Evolutionary conservation across 148 eudicot genomes (phyloP).

Genomic region (Hydrangea macrophylla): DNA sequence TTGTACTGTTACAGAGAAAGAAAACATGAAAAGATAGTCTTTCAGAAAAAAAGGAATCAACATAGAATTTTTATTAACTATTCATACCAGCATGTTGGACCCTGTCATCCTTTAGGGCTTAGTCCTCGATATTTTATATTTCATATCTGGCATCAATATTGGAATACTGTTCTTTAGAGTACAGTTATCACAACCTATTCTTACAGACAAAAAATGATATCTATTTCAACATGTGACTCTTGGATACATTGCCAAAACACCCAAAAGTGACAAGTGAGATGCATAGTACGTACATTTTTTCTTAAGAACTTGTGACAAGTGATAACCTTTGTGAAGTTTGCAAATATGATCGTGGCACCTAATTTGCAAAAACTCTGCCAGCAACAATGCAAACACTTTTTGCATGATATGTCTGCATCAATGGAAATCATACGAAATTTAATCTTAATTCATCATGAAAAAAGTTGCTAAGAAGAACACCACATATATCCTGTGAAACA

Average conservation of each 20-base stretch:
- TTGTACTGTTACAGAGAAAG: conserved; percentile 57
- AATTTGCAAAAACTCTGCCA: conserved; percentile 92
- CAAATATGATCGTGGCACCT: conserved; percentile 85
- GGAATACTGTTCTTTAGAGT: too few relatives aligned
- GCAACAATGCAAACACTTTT: conserved; percentile 85
- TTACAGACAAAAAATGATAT: too few relatives aligned
- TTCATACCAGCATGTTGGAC: background rate
- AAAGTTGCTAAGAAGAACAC: background rate
- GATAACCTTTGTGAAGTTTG: conserved; percentile 82
- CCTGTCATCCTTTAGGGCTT: background rate
- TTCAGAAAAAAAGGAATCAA: background rate
- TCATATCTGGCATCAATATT: background rate
- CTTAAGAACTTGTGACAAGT: too few relatives aligned
- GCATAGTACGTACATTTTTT: too few relatives aligned
- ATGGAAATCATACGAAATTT: background rate
- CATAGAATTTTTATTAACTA: background rate
- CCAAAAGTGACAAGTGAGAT: too few relatives aligned
- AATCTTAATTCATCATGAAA: background rate
- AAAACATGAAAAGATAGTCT: background rate
- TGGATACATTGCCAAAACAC: too few relatives aligned
- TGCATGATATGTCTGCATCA: conserved; percentile 73
- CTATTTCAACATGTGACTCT: too few relatives aligned
- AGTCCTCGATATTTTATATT: background rate
- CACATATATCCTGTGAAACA: too few relatives aligned
- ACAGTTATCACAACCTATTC: too few relatives aligned